Evolutionary conservation across 805 yeast species (phyloP).

Genomic region (Maudiozyma saulgeensis): DNA sequence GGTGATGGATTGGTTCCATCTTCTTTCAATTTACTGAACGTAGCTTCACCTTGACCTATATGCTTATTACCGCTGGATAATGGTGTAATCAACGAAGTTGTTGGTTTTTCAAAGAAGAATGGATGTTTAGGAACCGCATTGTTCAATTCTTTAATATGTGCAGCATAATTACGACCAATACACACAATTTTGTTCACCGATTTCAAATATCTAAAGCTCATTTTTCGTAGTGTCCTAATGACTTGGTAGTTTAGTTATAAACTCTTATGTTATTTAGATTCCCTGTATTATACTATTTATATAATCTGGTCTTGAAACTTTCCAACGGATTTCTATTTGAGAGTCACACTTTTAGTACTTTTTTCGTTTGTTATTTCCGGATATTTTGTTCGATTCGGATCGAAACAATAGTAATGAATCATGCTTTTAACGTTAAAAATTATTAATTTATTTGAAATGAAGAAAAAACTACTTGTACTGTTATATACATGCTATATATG

Average conservation of each 20-base stretch:
- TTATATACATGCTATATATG: too few species aligned
- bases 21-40: slow-evolving; percentile 18
- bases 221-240: slow-evolving; percentile 8
- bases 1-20: slow-evolving; percentile 49
- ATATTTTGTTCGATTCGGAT: too few species aligned
- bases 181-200: slow-evolving; percentile 75
- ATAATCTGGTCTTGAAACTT: too few species aligned
- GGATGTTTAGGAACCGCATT: slow-evolving; percentile 78
- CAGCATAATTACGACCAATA: slow-evolving; percentile 96
- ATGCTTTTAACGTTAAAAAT: too few species aligned
- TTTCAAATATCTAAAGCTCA: slow-evolving; percentile 47
- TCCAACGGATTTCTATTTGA: neutral
- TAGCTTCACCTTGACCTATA: slow-evolving; percentile 5
- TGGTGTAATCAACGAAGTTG: slow-evolving; percentile 62
- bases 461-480: too few species aligned
- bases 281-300: too few species aligned
- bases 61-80: slow-evolving; percentile 16
- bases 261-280: too few species aligned
- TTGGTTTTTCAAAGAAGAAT: slow-evolving; percentile 86
- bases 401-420: too few species aligned
- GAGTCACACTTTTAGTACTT: neutral
- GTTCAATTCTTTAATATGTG: slow-evolving; percentile 84
- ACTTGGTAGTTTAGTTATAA: too few species aligned
- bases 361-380: too few species aligned
- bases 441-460: too few species aligned